Conservation (phyloP, 192 early-diverging fungal genomes). For the Pilobolus umbonatus region DNA sequence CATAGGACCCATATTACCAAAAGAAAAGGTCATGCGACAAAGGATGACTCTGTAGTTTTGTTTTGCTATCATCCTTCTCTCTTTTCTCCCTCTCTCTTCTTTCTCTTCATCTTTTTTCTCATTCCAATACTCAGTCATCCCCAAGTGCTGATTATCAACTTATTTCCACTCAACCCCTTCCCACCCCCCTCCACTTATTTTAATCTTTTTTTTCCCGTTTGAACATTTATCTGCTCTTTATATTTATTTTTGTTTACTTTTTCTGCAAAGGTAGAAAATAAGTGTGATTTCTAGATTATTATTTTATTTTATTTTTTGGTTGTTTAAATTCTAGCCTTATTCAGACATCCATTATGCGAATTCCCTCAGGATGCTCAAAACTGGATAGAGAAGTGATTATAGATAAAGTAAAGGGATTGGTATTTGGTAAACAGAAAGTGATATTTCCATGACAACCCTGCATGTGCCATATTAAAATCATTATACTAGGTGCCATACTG, state of each 20-base stretch:
- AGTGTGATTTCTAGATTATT: too few species aligned
- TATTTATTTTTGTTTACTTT: slow-evolving; percentile 1
- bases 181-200: not conserved
- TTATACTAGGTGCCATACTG: slow-evolving; percentile 43
- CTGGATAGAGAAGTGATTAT: slow-evolving; percentile 17
- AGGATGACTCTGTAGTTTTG: too few species aligned
- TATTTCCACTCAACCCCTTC: too few species aligned
- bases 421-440: slow-evolving; percentile 27
- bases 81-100: too few species aligned
- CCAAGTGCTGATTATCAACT: too few species aligned
- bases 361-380: slow-evolving; percentile 36
- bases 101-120: too few species aligned
- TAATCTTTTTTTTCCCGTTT: not conserved
- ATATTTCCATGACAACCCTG: not conserved
- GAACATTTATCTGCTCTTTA: not conserved
- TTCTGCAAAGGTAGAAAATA: slow-evolving; percentile 13
- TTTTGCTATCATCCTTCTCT: too few species aligned
- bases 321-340: not conserved
- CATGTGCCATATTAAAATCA: not conserved
- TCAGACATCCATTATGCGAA: slow-evolving; percentile 17
- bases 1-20: too few species aligned
- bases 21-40: too few species aligned
- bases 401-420: slow-evolving; percentile 36
- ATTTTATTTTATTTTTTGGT: too few species aligned
- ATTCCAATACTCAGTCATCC: too few species aligned